Base-by-base conservation (phyloP, 2,329 filamentous ascomycete species). In the Aspergillus puulaauensis region DNA sequence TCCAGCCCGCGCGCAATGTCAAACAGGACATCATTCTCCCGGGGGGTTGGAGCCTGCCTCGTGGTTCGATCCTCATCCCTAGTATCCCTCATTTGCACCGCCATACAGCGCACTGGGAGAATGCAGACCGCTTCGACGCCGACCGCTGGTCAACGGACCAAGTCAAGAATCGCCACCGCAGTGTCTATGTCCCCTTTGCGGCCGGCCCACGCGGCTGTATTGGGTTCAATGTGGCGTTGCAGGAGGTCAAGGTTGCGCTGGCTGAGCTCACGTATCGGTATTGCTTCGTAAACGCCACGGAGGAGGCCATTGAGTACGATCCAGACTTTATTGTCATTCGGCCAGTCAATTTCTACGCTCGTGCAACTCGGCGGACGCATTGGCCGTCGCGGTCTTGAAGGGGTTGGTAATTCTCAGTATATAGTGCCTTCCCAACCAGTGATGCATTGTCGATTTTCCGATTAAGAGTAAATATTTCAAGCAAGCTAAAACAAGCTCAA, bases 211-310 rank as follows among this genome's bases (percentile, higher is more conserved):
- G 86, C 1, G 80, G 79, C 71, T 88, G 85, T 61, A 83, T 88
- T 54, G 86, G 84, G 0, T 87, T 86, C 77, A 87, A 86, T 70
- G 86, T 87, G 68, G 85, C 84, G 0, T 71, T 87, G 4, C 79
- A 81, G 57, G 83, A 88, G 69, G 76, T 86, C 56, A 86, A 86
- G 72, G 76, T 86, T 7, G 66, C 72, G 33, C 17, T 87, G 61
- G 74, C 79, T 1, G 83, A 86, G 73, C 72, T 87, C 39, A 69
- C 87, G 1, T 86, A 80, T 57, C 76, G 85, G 9, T 87, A 88
- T 66, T 74, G 82, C 54, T 87, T 85, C 57, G 70, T 61, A 9
- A 17, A 82, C 79, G 19, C 75, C 75, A 6, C 75, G 82, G 4
- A 31, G 1, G 80, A 75, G 1, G 72, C 78, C 0, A 72, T 86